Conservation (phyloP, 2,329 filamentous ascomycete species). For the Lasiodiplodia citricola region DNA sequence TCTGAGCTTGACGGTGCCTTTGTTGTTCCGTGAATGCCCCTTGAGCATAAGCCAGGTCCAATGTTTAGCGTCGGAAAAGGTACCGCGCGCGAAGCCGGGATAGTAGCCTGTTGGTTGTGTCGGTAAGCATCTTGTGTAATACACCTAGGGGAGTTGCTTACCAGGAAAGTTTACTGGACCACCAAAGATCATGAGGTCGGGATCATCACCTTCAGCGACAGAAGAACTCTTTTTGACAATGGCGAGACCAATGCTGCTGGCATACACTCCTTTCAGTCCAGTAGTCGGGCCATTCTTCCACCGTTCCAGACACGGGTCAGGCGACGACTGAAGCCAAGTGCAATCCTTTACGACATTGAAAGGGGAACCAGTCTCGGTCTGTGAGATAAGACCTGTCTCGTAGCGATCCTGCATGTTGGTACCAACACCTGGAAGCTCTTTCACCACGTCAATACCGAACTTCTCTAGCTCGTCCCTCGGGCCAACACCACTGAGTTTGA, state of each 20-base stretch:
- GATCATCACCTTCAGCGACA: conserved; percentile 52
- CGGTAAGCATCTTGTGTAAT: no score
- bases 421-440: conserved; percentile 67
- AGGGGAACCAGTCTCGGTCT: conserved; percentile 27
- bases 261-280: conserved; percentile 47
- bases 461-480: conserved; percentile 58
- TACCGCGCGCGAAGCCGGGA: conserved; percentile 57
- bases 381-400: conserved; percentile 46
- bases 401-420: conserved; percentile 68
- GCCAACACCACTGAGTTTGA: conserved; percentile 69
- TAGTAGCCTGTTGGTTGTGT: conserved; percentile 47
- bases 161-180: conserved; percentile 60
- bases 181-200: conserved; percentile 54
- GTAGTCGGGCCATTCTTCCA: conserved; percentile 45
- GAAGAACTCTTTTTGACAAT: conserved; percentile 46
- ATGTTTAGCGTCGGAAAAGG: conserved; percentile 50
- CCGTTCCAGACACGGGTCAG: conserved; percentile 51
- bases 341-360: conserved; percentile 31
- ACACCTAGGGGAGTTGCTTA: no score
- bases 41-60: conserved; percentile 62
- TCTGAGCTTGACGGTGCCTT: conserved; percentile 65
- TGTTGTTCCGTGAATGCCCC: conserved; percentile 66
- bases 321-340: conserved; percentile 40
- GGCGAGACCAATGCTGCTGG: conserved; percentile 58
- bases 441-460: conserved; percentile 60